These are phyloP conservation scores for Boechera divaricarpa DNA, from an alignment of 345 rosid species.

Conservation along the genomic window DNA sequence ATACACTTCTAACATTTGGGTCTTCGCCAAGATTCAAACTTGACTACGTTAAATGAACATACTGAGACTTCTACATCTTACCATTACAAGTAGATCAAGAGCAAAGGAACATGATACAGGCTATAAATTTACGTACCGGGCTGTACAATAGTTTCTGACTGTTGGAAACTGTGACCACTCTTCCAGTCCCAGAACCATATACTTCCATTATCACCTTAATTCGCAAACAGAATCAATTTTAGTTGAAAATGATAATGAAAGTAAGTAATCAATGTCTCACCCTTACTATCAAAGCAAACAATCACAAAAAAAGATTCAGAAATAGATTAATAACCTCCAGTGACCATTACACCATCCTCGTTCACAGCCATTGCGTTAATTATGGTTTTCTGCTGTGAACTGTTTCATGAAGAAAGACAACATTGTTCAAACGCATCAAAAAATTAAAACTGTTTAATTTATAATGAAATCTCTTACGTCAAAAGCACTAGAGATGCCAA, in stretches of 20 bases:
- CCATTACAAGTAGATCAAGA: background rate
- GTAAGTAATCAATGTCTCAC: background rate
- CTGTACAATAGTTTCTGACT: conserved; percentile 91
- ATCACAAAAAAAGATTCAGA: background rate
- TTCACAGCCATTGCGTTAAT: conserved; percentile 94
- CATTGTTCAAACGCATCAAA: conserved; percentile 8
- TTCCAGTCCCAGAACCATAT: conserved; percentile 99
- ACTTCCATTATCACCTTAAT: conserved; percentile 94
- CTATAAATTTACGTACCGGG: conserved; percentile 53
- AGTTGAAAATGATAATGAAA: conserved; percentile 4
- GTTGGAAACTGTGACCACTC: conserved; percentile 98
- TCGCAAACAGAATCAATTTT: background rate
- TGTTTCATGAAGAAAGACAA: conserved; percentile 41
- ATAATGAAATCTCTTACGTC: background rate
- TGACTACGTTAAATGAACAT: background rate
- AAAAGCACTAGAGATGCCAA: conserved; percentile 22
- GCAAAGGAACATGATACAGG: conserved; percentile 15
- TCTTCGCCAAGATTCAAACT: background rate
- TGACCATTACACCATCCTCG: conserved; percentile 94
- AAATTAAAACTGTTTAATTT: background rate
- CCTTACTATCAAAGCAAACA: background rate
- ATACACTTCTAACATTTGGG: conserved; percentile 19
- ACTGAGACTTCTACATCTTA: conserved; percentile 19
- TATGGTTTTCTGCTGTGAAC: conserved; percentile 98
- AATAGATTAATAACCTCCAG: conserved; percentile 66